Conservation (phyloP, 805 yeast species). For the Ogataea chonburiensis region DNA sequence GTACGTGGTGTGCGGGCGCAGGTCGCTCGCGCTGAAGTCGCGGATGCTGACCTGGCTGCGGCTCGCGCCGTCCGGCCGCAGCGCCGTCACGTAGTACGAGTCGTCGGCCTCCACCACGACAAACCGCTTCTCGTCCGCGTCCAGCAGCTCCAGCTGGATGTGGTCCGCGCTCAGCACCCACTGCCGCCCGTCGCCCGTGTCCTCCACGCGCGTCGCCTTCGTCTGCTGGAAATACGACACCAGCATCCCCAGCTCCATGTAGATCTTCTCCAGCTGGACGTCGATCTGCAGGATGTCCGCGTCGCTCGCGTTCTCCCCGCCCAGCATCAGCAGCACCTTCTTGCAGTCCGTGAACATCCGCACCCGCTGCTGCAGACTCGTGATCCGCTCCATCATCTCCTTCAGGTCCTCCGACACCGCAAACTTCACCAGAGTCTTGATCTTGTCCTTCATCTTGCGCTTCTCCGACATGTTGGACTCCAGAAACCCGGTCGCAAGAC, state of each 20-base stretch:
- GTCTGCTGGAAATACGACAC: slow-evolving; percentile 31
- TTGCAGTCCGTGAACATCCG: slow-evolving; percentile 26
- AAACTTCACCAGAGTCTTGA: slow-evolving; percentile 33
- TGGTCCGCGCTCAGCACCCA: slow-evolving; percentile 66
- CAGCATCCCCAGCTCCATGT: slow-evolving; percentile 26
- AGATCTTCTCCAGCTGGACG: slow-evolving; percentile 30
- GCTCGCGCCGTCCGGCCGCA: slow-evolving; percentile 68
- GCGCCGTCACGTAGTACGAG: slow-evolving; percentile 58
- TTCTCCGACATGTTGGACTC: slow-evolving; percentile 36
- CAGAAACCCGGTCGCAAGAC: slow-evolving; percentile 46
- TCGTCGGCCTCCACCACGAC: slow-evolving; percentile 69
- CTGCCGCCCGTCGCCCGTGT: slow-evolving; percentile 44
- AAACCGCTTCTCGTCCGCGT: slow-evolving; percentile 60
- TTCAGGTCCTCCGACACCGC: slow-evolving; percentile 28
- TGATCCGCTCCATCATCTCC: slow-evolving; percentile 20
- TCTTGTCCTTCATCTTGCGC: slow-evolving; percentile 40
- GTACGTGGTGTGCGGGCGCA: slow-evolving; percentile 55
- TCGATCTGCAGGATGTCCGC: slow-evolving; percentile 19
- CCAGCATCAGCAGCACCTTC: slow-evolving; percentile 18
- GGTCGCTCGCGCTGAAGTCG: slow-evolving; percentile 73
- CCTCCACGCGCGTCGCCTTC: slow-evolving; percentile 29
- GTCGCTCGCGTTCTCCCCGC: slow-evolving; percentile 9
- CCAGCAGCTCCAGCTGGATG: slow-evolving; percentile 67
- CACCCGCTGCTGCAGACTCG: slow-evolving; percentile 23
- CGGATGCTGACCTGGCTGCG: slow-evolving; percentile 57